These are phyloP conservation scores for Exutisphaerella laricina DNA, from an alignment of 2,329 filamentous ascomycete species.

Conservation along the genomic window DNA sequence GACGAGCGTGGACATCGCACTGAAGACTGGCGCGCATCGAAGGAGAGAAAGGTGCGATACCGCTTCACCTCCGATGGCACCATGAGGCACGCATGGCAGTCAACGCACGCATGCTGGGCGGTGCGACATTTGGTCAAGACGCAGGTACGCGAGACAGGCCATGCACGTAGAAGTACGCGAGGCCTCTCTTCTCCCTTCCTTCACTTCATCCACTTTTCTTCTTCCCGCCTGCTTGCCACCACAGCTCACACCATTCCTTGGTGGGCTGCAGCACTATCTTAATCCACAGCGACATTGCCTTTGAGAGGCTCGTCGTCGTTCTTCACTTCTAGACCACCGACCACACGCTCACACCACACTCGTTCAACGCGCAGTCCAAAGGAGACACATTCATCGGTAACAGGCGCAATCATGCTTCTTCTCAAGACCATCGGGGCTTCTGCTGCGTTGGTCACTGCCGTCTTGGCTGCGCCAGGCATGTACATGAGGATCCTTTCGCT, in stretches of 20 bases:
- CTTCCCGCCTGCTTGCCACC: neutral
- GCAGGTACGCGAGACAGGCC: neutral
- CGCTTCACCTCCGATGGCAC: neutral
- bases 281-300: neutral
- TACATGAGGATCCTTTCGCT: no score
- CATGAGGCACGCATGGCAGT: neutral
- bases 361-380: neutral
- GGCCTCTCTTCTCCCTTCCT: neutral
- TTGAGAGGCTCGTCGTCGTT: no score
- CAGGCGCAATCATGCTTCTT: neutral
- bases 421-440: constrained; percentile 41
- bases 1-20: neutral
- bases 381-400: neutral
- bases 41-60: neutral
- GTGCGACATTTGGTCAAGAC: neutral
- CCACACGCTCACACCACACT: neutral
- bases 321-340: no score
- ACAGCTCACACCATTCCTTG: neutral
- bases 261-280: neutral
- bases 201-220: neutral
- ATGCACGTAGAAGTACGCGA: neutral
- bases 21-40: neutral
- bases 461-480: constrained; percentile 37
- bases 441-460: constrained; percentile 44
- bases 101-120: neutral